Conservation (phyloP, 164 flowering plant genomes). For the Tetracentron sinense region DNA sequence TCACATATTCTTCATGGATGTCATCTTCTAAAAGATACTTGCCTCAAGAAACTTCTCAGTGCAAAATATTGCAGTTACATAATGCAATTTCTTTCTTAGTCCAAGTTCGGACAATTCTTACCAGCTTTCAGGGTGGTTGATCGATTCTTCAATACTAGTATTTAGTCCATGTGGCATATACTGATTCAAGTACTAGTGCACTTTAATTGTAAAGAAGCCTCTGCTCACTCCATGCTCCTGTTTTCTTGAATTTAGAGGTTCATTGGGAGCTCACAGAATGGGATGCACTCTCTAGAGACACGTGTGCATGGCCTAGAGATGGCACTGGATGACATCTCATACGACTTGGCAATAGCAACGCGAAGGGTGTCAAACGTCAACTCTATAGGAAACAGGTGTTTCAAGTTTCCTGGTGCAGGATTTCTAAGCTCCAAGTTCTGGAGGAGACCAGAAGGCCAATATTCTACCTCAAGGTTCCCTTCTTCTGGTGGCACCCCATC, state of each 20-base stretch:
- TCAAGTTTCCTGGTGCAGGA: slow-evolving; percentile 74
- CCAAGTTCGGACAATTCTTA: too few species aligned
- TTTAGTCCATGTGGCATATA: too few species aligned
- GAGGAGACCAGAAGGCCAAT: slow-evolving; percentile 59
- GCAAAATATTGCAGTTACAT: not conserved
- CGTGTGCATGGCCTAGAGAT: slow-evolving; percentile 89
- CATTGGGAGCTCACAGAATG: slow-evolving; percentile 80
- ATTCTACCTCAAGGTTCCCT: slow-evolving; percentile 37
- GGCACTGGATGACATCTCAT: slow-evolving; percentile 78
- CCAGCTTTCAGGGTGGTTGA: too few species aligned
- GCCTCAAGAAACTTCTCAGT: not conserved
- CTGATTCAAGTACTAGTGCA: slow-evolving; percentile 7
- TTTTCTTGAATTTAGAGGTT: slow-evolving; percentile 43
- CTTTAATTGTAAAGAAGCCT: not conserved
- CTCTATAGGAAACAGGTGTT: slow-evolving; percentile 47
- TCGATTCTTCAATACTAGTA: too few species aligned
- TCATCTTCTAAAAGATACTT: too few species aligned
- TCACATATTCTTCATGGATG: too few species aligned
- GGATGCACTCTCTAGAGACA: slow-evolving; percentile 78
- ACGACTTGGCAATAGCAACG: slow-evolving; percentile 68
- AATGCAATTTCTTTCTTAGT: too few species aligned
- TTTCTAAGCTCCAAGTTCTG: slow-evolving; percentile 83
- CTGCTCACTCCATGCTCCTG: slow-evolving; percentile 3
- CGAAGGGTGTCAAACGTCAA: slow-evolving; percentile 47
- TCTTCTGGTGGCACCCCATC: slow-evolving; percentile 36